phyloP scores from a whole-genome alignment of 495 filamentous ascomycete genomes.

The Cairneyella variabilis region DNA sequence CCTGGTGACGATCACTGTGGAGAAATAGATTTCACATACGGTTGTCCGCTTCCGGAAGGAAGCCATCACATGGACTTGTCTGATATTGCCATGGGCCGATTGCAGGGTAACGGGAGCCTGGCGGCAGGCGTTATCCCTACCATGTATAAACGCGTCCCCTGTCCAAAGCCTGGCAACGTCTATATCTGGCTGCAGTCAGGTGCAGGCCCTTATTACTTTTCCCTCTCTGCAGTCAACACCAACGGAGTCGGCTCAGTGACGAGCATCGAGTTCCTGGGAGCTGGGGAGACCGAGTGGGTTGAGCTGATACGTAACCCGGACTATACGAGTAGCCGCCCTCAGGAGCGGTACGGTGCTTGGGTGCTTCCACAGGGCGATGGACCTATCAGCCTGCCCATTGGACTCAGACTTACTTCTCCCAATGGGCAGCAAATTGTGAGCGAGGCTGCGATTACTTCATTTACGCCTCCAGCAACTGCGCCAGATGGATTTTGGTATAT shows the following conservation, averaged over 20 bases:
- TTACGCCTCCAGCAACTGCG: slow-evolving; percentile 9
- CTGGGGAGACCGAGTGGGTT: slow-evolving; percentile 1
- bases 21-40: slow-evolving; percentile 16
- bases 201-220: slow-evolving; percentile 14
- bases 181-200: slow-evolving; percentile 15
- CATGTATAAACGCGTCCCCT: slow-evolving; percentile 10
- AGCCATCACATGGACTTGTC: slow-evolving; percentile 14
- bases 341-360: slow-evolving; percentile 13
- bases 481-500: slow-evolving; percentile 9
- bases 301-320: slow-evolving; percentile 4
- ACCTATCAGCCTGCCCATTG: slow-evolving; percentile 9
- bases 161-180: slow-evolving; percentile 8
- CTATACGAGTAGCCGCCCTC: slow-evolving; percentile 5
- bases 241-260: slow-evolving; percentile 9
- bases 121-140: slow-evolving; percentile 12
- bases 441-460: slow-evolving; percentile 3
- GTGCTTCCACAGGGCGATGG: slow-evolving; percentile 4
- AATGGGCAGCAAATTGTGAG: slow-evolving; percentile 8
- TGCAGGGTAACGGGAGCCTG: slow-evolving; percentile 12
- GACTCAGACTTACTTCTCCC: slow-evolving; percentile 3
- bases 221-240: slow-evolving; percentile 6
- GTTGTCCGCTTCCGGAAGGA: slow-evolving; percentile 9
- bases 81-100: slow-evolving; percentile 15
- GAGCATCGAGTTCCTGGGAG: slow-evolving; percentile 1
- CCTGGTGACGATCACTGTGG: slow-evolving; percentile 14